Percentiles rank a stretch among this genome's conserved stretches.
phyloP scores from a whole-genome alignment of 2,329 filamentous ascomycete genomes.

The Nemania sp. region DNA sequence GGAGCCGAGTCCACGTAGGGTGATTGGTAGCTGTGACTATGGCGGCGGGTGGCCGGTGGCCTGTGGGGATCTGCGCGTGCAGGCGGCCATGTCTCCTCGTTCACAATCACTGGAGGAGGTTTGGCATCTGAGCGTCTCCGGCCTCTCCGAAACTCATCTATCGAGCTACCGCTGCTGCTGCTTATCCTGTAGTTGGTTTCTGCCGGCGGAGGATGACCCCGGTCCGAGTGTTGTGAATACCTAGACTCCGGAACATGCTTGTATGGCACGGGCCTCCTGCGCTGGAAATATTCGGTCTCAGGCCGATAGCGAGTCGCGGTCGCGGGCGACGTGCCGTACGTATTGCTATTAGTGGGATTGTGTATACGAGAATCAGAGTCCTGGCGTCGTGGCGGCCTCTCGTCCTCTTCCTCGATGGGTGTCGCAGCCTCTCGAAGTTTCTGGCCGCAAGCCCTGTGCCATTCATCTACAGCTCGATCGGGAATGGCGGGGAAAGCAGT shows the following conservation, averaged over 20 bases:
- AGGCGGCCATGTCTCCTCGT: constrained; percentile 32
- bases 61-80: constrained; percentile 32
- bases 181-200: constrained; percentile 33
- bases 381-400: constrained; percentile 26
- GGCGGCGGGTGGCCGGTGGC: constrained; percentile 30
- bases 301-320: constrained; percentile 34
- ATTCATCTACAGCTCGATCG: constrained; percentile 79
- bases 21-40: constrained; percentile 38
- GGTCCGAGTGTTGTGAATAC: constrained; percentile 30
- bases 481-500: constrained; percentile 71
- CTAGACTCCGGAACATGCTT: constrained; percentile 35
- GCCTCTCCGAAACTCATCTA: constrained; percentile 48
- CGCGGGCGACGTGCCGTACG: constrained; percentile 32
- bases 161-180: constrained; percentile 43
- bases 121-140: constrained; percentile 57
- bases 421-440: constrained; percentile 66
- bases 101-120: constrained; percentile 37
- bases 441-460: constrained; percentile 79
- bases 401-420: constrained; percentile 41
- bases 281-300: constrained; percentile 43
- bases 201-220: constrained; percentile 28
- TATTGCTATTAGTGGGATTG: constrained; percentile 36
- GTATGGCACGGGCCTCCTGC: constrained; percentile 41
- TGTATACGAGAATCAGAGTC: constrained; percentile 36
- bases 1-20: constrained; percentile 29